phyloP scores from a whole-genome alignment of 331 rosid species.

The Prunus yedoensis region DNA sequence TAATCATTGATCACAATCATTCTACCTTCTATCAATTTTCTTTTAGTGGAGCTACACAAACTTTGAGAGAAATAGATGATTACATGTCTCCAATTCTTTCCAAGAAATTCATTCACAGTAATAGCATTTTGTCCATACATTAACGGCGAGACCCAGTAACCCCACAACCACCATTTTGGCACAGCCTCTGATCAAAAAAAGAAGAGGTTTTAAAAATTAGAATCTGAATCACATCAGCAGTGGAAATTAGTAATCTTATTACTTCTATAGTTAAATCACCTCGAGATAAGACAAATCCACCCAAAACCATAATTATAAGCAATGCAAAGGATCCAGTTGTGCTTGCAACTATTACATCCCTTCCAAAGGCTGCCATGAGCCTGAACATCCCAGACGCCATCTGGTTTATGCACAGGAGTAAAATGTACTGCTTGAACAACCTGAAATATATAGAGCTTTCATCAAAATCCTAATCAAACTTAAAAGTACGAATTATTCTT shows the following conservation, averaged over 20 bases:
- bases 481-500: constrained; percentile 8
- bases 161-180: constrained; percentile 79
- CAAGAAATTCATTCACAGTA: constrained; percentile 83
- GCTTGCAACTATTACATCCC: constrained; percentile 65
- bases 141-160: constrained; percentile 81
- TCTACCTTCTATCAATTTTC: neutral
- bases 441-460: constrained; percentile 45
- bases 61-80: constrained; percentile 1
- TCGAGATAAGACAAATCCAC: constrained; percentile 84
- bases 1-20: neutral
- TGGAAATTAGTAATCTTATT: neutral
- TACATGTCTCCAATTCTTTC: constrained; percentile 82
- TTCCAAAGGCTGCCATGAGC: constrained; percentile 68
- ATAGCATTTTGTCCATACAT: constrained; percentile 95
- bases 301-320: constrained; percentile 64
- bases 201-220: neutral
- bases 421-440: constrained; percentile 65
- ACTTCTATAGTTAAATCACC: constrained; percentile 35
- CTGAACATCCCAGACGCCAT: constrained; percentile 86
- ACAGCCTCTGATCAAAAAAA: constrained; percentile 55
- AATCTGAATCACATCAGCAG: constrained; percentile 6
- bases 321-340: constrained; percentile 68
- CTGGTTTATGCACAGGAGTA: constrained; percentile 69
- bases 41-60: neutral
- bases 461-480: constrained; percentile 21